Base-by-base conservation (phyloP, 2,329 filamentous ascomycete genomes). In the Lasiodiplodia theobromae region DNA sequence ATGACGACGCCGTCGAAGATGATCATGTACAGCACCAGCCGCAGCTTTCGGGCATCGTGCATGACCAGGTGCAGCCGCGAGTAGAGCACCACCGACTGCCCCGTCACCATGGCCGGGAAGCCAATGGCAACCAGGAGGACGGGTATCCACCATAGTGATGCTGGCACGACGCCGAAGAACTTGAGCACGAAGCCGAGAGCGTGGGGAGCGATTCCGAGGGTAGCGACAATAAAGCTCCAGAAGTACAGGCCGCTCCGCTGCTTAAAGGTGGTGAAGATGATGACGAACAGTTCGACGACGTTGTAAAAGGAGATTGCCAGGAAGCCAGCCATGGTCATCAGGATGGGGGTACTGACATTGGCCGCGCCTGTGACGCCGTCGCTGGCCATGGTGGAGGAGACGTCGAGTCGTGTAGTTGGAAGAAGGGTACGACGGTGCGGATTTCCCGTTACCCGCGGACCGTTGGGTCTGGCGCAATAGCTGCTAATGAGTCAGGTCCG, bases 31-130 rank as follows among this genome's bases (percentile, higher is more conserved):
- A 89, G 78, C 0, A 88, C 83, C 12, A 81, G 79, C 4, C 81
- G 82, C 0, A 90, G 79, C 3, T 84, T 75, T 2, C 76, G 76
- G 7, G 82, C 79, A 52, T 87, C 85, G 18, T 83, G 83, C 3
- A 88, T 78, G 12, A 91, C 82, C 1, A 91, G 80, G 73, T 90
- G 87, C 0, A 91, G 81, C 7, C 88, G 83, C 0, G 87, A 90
- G 79, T 87, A 91, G 1, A 91, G 79, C 1, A 91, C 88, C 14
- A 89, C 72, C 0, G 85, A 85, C 74, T 89, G 87, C 0, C 88
- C 88, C 1, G 87, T 88, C 0, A 90, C 84, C 86, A 90, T 89
- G 2, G 79, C 72, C 75, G 85, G 86, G 85, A 88, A 86, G 12
- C 86, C 88, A 23, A 64, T 7, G 67, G 89, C 69, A n/a, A 80